Evolutionary conservation across 2,329 filamentous ascomycete species (phyloP), one percentile per base, ranked within the genome.

Genomic region (Penicillium sp.): DNA sequence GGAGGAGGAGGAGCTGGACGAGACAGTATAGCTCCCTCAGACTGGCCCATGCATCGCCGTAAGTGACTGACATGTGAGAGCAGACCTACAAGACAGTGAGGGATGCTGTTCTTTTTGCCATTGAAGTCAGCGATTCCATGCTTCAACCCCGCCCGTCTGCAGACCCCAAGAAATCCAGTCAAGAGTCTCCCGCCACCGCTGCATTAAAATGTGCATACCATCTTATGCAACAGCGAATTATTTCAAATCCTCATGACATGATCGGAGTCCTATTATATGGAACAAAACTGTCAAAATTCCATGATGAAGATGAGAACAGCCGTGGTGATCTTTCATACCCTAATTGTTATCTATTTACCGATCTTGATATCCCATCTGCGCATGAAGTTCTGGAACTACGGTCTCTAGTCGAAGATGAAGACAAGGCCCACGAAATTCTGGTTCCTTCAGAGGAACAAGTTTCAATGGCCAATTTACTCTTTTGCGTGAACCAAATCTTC

Each of bases 201-300:
- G 93, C 95, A 4, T 80, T 99, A 54, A 97, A 97, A 83, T 97
- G 92, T 71, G 95, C 94, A 61, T 96, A 96, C 72, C 88, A 92
- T 72, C 83, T 99, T 57, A 97, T 99, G 92, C 92, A 98, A 79
- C 94, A 98, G 80, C 92, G 95, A 70, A 98, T 99, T 77, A 98
- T 99, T 70, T 94, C 94, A 3, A 94, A 93, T 64, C 95, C 95
- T 1, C 93, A 90, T 72, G 95, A 99, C 65, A 96, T 97, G 91
- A 97, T 99, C 86, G 93, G 94, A 2, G 90, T 99, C 29, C 77
- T 99, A 44, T 83, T 99, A 0, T 99, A 96, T 74, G 93, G 93
- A 8, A 99, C 95, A 0, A 84, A 96, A 71, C 86, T 91, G 77
- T 91, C 92, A 45, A 93, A 90, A 69, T 93, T 93, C 66, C 87